Conservation (phyloP, 164 flowering plant species). For the Paratinospora sagittata region DNA sequence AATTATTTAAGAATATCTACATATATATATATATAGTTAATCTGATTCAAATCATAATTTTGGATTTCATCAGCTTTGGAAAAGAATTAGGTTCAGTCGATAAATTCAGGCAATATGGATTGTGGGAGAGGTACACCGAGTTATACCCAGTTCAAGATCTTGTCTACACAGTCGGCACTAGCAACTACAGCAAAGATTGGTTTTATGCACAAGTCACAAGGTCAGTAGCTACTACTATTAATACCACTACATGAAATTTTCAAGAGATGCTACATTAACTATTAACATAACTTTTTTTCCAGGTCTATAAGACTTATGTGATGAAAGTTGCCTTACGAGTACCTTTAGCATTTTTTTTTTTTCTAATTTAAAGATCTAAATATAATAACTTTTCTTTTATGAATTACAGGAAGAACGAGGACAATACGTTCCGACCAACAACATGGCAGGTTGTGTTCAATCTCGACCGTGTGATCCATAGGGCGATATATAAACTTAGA, state of each 20-base stretch:
- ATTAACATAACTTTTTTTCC: too few relatives aligned
- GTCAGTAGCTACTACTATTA: conserved; percentile 26
- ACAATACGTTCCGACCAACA: conserved; percentile 41
- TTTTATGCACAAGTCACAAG: conserved; percentile 67
- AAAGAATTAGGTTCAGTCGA: not conserved
- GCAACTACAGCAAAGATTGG: conserved; percentile 63
- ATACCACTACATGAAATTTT: too few relatives aligned
- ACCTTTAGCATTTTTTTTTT: too few relatives aligned
- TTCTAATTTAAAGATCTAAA: too few relatives aligned
- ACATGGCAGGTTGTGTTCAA: conserved; percentile 32
- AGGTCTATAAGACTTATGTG: too few relatives aligned
- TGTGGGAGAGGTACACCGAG: conserved; percentile 75
- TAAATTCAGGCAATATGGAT: conserved; percentile 74
- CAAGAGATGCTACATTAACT: too few relatives aligned
- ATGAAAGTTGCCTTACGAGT: too few relatives aligned
- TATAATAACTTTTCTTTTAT: not conserved
- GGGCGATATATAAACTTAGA: conserved; percentile 17
- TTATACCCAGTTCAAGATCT: conserved; percentile 57
- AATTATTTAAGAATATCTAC: not conserved
- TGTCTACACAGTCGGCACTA: conserved; percentile 44
- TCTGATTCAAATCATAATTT: conserved; percentile 1
- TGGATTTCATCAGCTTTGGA: not conserved
- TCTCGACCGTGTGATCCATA: conserved; percentile 8
- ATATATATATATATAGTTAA: not conserved
- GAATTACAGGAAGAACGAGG: conserved; percentile 31